phyloP scores from a whole-genome alignment of 345 rosid genomes.

The Turnera subulata region DNA sequence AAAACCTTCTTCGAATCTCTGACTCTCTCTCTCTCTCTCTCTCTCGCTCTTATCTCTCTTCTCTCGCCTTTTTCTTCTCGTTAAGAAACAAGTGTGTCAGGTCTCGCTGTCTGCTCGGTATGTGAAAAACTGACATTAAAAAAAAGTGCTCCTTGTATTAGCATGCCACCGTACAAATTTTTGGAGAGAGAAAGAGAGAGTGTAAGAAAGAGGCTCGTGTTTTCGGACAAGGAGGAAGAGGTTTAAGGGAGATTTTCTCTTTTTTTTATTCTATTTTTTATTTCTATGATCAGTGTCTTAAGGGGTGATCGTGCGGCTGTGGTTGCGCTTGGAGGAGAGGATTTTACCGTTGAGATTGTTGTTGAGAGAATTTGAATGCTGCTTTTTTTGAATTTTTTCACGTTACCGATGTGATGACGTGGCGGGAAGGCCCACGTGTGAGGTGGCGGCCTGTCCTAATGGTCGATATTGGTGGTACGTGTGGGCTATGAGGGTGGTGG shows the following conservation, averaged over 20 bases:
- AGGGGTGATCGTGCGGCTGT: slow-evolving; percentile 38
- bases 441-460: background rate
- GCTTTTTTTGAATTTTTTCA: background rate
- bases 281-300: slow-evolving; percentile 14
- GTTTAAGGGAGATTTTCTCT: too few species aligned
- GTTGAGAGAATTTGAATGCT: slow-evolving; percentile 30
- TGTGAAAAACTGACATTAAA: slow-evolving; percentile 1
- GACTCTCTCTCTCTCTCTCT: slow-evolving; percentile 4
- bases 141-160: too few species aligned
- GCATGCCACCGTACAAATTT: background rate
- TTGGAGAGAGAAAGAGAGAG: slow-evolving; percentile 3
- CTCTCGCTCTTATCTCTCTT: slow-evolving; percentile 12
- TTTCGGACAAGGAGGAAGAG: background rate
- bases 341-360: slow-evolving; percentile 51
- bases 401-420: slow-evolving; percentile 19
- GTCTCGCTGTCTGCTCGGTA: slow-evolving; percentile 30
- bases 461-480: background rate
- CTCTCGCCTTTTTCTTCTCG: slow-evolving; percentile 20
- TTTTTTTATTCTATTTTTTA: too few species aligned
- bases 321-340: slow-evolving; percentile 2
- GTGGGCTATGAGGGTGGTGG: background rate
- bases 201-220: background rate
- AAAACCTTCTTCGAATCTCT: slow-evolving; percentile 17
- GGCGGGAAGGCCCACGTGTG: slow-evolving; percentile 21
- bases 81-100: slow-evolving; percentile 44